Conservation (phyloP, 2,329 filamentous ascomycete species). For the Aspergillus caelatus region DNA sequence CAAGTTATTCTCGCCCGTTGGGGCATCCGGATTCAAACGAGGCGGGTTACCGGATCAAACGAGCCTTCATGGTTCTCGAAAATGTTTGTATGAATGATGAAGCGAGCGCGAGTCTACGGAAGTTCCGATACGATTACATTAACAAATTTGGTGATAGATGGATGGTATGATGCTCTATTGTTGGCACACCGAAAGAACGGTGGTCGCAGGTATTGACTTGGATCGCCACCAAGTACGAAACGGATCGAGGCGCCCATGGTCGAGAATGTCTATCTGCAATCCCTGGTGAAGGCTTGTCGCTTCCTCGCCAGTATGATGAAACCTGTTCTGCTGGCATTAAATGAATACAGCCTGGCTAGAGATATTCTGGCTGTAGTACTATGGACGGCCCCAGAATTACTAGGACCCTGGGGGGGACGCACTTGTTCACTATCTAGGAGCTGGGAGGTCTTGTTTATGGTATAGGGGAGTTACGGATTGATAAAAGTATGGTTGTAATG, state of each 20-base stretch:
- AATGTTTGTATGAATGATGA: conserved; percentile 37
- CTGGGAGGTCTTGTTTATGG: background rate
- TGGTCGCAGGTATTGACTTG: background rate
- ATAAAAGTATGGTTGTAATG: background rate
- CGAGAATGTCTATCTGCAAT: background rate
- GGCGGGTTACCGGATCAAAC: conserved; percentile 29
- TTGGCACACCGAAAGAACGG: background rate
- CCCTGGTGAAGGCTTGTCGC: background rate
- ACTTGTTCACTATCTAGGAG: background rate
- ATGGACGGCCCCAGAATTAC: background rate
- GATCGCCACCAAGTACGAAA: background rate
- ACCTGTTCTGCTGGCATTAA: background rate
- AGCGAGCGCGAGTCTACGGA: conserved; percentile 36
- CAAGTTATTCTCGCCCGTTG: conserved; percentile 23
- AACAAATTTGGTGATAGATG: conserved; percentile 23
- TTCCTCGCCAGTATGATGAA: background rate
- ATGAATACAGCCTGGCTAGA: background rate
- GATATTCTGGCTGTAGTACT: background rate
- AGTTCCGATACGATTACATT: conserved; percentile 32
- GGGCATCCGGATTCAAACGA: conserved; percentile 13
- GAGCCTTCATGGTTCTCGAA: conserved; percentile 39
- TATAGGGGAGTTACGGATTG: background rate
- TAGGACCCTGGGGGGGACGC: too few species aligned
- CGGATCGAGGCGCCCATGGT: background rate
- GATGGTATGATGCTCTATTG: conserved; percentile 15